phyloP scores from a whole-genome alignment of 2,329 filamentous ascomycete species.

The Alternaria hordeiaustralica region DNA sequence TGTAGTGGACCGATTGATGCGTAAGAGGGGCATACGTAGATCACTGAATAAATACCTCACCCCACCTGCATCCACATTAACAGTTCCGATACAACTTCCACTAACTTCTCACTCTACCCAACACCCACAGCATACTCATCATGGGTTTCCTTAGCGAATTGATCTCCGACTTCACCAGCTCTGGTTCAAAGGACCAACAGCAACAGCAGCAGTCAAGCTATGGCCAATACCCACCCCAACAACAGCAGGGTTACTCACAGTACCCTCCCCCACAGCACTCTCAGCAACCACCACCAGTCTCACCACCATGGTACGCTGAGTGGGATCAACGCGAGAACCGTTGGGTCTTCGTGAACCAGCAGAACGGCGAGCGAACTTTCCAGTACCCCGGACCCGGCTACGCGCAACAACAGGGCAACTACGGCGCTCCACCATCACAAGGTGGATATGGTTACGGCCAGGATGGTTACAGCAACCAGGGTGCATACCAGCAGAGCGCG shows the following conservation, averaged over 20 bases:
- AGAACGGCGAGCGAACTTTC: conserved; percentile 31
- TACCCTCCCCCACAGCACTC: conserved; percentile 14
- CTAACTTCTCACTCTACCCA: not conserved
- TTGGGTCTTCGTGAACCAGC: conserved; percentile 38
- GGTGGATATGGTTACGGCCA: conserved; percentile 19
- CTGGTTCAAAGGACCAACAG: not conserved
- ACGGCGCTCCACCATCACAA: conserved; percentile 17
- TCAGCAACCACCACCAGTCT: conserved; percentile 34
- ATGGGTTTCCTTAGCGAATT: conserved; percentile 31
- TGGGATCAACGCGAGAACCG: conserved; percentile 30
- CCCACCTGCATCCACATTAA: not conserved
- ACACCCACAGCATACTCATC: conserved; percentile 2
- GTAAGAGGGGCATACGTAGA: not conserved
- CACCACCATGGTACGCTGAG: conserved; percentile 32
- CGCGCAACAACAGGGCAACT: conserved; percentile 26
- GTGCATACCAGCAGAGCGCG: conserved; percentile 22
- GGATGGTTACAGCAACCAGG: conserved; percentile 22
- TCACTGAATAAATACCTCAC: conserved; percentile 19
- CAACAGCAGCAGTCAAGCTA: conserved; percentile 8
- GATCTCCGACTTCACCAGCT: conserved; percentile 24
- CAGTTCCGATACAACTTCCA: not conserved
- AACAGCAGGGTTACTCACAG: conserved; percentile 14
- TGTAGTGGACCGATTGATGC: not conserved
- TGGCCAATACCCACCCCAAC: conserved; percentile 1
- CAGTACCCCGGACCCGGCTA: conserved; percentile 32